Conservation (phyloP, 176 grass and related monocot genomes). For the Dactylis glomerata region DNA sequence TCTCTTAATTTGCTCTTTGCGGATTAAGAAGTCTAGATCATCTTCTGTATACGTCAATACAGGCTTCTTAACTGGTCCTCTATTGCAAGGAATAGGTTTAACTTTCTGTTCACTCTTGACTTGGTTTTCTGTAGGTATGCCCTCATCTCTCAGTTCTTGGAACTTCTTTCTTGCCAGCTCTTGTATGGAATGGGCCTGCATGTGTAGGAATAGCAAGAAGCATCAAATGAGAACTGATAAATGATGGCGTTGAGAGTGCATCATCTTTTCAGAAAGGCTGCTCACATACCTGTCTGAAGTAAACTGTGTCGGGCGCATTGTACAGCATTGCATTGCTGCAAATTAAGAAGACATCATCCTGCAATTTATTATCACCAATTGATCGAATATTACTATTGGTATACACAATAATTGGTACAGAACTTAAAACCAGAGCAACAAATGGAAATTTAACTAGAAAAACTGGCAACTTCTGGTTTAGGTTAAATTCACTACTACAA, state of each 20-base stretch:
- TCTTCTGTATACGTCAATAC: slow-evolving; percentile 41
- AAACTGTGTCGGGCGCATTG: slow-evolving; percentile 95
- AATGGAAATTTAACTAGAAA: not conserved
- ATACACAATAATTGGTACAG: not conserved
- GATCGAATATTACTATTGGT: not conserved
- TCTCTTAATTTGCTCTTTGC: slow-evolving; percentile 42
- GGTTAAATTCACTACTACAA: not conserved
- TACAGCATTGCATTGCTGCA: slow-evolving; percentile 99
- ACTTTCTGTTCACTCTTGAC: slow-evolving; percentile 57
- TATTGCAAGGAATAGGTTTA: slow-evolving; percentile 37
- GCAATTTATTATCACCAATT: slow-evolving; percentile 33
- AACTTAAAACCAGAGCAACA: not conserved
- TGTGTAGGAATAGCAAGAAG: slow-evolving; percentile 31
- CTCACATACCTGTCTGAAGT: slow-evolving; percentile 89
- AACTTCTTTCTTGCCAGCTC: slow-evolving; percentile 95
- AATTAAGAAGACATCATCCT: slow-evolving; percentile 99
- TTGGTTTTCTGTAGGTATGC: slow-evolving; percentile 46
- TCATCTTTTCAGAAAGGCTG: not conserved
- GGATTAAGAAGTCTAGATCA: slow-evolving; percentile 33
- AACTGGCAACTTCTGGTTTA: not conserved
- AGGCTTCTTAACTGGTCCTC: slow-evolving; percentile 52
- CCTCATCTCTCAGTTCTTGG: slow-evolving; percentile 76
- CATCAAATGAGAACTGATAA: not conserved
- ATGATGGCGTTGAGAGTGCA: not conserved
- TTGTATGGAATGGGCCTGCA: slow-evolving; percentile 95